Percentiles rank a stretch among this genome's conserved stretches.
These are phyloP conservation scores for Candida glucosophila DNA, from an alignment of 1,139 yeast genomes.

Conservation along the genomic window DNA sequence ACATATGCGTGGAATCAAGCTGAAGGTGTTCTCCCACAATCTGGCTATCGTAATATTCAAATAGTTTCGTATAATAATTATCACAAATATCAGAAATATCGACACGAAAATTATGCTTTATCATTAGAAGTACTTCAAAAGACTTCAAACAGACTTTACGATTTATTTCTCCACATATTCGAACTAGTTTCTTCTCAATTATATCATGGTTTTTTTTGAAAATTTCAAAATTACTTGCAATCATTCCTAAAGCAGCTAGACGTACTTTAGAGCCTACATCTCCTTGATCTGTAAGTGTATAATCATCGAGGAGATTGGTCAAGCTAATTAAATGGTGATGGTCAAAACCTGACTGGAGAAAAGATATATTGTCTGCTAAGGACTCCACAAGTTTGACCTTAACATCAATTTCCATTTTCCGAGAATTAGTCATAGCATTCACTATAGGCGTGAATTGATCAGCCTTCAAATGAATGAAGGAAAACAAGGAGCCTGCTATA, in stretches of 20 bases:
- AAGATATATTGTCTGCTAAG: too few species aligned
- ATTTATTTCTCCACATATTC: constrained; percentile 41
- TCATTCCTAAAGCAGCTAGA: constrained; percentile 33
- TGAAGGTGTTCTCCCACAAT: constrained; percentile 5
- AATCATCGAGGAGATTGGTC: constrained; percentile 43
- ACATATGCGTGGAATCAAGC: background rate
- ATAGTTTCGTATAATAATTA: constrained; percentile 2
- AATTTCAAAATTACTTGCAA: constrained; percentile 17
- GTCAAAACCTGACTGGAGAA: too few species aligned
- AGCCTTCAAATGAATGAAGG: too few species aligned
- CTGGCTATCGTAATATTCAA: constrained; percentile 3
- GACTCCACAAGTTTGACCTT: too few species aligned
- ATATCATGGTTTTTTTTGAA: constrained; percentile 7
- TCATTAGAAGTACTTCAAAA: constrained; percentile 7
- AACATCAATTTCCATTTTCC: too few species aligned
- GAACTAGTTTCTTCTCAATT: constrained; percentile 29
- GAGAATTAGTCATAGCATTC: too few species aligned
- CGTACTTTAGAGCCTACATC: constrained; percentile 77
- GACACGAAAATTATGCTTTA: too few species aligned
- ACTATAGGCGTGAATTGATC: too few species aligned
- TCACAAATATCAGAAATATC: too few species aligned
- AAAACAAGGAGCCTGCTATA: too few species aligned
- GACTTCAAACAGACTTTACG: constrained; percentile 22
- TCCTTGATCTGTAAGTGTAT: constrained; percentile 61
- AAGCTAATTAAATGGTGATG: constrained; percentile 1